Evolutionary conservation across 192 early-diverging fungal genomes (phyloP).

Genomic region (Gonapodya prolifera): DNA sequence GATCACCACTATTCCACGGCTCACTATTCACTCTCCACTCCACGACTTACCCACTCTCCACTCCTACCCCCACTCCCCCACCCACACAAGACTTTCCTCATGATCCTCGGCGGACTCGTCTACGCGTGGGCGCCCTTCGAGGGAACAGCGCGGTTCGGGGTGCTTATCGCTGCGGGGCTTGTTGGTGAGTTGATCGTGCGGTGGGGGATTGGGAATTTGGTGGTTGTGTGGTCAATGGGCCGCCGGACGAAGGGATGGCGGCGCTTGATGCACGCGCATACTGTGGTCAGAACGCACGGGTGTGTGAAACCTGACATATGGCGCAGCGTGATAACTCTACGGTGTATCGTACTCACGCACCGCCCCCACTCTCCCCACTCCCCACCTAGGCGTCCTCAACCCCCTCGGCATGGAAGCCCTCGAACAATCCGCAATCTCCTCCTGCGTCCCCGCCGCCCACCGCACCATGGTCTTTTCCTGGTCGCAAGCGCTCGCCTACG

Average conservation of each 20-base stretch:
- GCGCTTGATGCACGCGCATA: no score
- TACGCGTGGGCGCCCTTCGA: neutral
- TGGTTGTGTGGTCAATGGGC: no score
- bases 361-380: neutral
- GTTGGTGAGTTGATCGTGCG: neutral
- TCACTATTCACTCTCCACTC: neutral
- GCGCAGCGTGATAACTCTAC: no score
- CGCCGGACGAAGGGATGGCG: no score
- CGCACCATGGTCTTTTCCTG: slow-evolving; percentile 13
- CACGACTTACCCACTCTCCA: neutral
- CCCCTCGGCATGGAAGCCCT: slow-evolving; percentile 7
- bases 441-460: neutral
- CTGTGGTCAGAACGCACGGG: no score
- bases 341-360: no score
- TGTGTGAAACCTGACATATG: no score
- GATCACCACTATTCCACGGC: neutral
- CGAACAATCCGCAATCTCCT: slow-evolving; percentile 13
- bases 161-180: neutral
- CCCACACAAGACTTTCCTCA: neutral
- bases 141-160: neutral
- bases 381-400: neutral
- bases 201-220: no score
- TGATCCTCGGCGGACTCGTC: neutral
- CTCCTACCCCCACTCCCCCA: no score
- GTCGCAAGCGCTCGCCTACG: slow-evolving; percentile 10